A percentile compares a stretch with the other conserved stretches of the same genome.
phyloP scores from a whole-genome alignment of 202 grass and related monocot genomes.

The Carex sylvatica region DNA sequence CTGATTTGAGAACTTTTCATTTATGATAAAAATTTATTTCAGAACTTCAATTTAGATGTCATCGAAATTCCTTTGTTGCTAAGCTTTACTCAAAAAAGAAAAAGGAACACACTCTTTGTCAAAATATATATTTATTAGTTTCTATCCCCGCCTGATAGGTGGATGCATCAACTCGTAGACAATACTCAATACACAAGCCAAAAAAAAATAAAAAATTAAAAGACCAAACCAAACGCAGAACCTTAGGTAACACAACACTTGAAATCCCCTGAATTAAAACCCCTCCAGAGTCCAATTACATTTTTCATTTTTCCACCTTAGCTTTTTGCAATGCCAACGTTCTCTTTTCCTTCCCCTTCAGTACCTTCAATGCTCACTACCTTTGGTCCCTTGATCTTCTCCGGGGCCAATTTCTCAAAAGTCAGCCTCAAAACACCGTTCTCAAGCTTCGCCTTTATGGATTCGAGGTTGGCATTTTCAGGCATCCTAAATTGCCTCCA shows the following conservation, averaged over 20 bases:
- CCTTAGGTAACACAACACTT: neutral
- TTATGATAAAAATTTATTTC: no score
- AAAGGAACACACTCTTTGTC: no score
- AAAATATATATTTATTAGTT: neutral
- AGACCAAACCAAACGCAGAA: neutral
- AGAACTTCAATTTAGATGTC: no score
- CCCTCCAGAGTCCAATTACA: neutral
- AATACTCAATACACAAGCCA: neutral
- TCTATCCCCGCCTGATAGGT: neutral
- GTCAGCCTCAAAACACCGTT: slow-evolving; percentile 46
- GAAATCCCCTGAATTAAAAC: neutral
- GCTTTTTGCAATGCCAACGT: slow-evolving; percentile 20
- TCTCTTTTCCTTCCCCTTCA: slow-evolving; percentile 20
- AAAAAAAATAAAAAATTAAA: neutral
- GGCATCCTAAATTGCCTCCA: slow-evolving; percentile 45
- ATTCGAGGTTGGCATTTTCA: slow-evolving; percentile 26
- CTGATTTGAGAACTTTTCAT: no score
- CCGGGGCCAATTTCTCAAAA: slow-evolving; percentile 41
- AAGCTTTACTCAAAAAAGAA: no score
- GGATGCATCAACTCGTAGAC: neutral
- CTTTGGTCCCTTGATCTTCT: slow-evolving; percentile 37
- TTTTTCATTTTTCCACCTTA: neutral
- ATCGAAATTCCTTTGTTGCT: no score
- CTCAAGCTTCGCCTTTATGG: slow-evolving; percentile 27
- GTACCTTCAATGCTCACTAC: slow-evolving; percentile 40